Evolutionary conservation across 495 filamentous ascomycete genomes (phyloP), one percentile per base, ranked within the genome.

Genomic region (Glonium stellatum): DNA sequence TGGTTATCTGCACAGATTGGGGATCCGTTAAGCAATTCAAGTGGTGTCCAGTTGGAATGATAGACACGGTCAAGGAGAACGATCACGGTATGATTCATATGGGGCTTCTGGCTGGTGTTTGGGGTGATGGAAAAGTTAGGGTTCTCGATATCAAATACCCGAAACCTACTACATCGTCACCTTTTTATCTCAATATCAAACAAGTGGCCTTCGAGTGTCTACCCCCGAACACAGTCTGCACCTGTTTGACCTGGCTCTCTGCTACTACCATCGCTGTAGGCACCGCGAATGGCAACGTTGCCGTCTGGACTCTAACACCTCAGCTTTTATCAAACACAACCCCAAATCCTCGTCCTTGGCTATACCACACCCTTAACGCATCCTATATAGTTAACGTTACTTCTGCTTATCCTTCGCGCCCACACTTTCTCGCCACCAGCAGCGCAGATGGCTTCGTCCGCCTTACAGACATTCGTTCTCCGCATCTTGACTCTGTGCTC

Each of bases 1-100:
- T 79, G n/a, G 76, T 79, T 3, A 61, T 87, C 19, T 87, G 84
- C 64, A 79, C 80, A 3, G 74, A 84, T 6, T 88, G 85, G 84
- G 86, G 84, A 4, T 72, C 79, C 55, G 65, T 84, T 13, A 78
- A 76, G 55, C 73, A 76, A n/a, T 73, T 88, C 19, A 72, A 79
- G 54, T 88, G 84, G 84, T 88, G 85, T 64, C 83, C 80, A 34
- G 72, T 82, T 64, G 52, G 60, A 63, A 19, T 68, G 70, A 46
- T 70, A 72, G 36, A 58, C 25, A 34, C 19, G 1, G 66, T 73
- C 47, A 73, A 78, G 34, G 69, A 72, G 1, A 56, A 72, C 25
- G 63, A 49, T 19, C 42, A 56, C 15, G 70, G 71, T 50, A 70
- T 59, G 18, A 55, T 58, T n/a, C 53, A 64, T 59, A 68, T 87